These are phyloP conservation scores for Emergomyces africanus DNA, from an alignment of 2,329 filamentous ascomycete species.

Conservation along the genomic window DNA sequence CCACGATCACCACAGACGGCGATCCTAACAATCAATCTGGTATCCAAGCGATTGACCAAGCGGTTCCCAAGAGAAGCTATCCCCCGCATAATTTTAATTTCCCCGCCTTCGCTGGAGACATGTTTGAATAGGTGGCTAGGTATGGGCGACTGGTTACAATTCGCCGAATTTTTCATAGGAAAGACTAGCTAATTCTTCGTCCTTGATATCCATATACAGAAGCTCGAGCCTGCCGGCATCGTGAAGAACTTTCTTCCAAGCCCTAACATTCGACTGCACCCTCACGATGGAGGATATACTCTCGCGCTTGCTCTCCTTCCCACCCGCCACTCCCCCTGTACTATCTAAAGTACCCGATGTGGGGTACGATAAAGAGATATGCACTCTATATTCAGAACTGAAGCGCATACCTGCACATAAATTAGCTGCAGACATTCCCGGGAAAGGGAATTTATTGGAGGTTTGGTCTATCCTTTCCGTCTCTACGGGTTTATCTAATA, in stretches of 20 bases:
- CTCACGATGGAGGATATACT: not conserved
- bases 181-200: not conserved
- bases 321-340: not conserved
- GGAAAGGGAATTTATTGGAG: not conserved
- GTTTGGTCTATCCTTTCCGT: not conserved
- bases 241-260: not conserved
- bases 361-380: constrained; percentile 1
- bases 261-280: too few species aligned
- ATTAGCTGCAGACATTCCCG: not conserved
- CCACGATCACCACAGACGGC: not conserved
- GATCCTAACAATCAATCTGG: not conserved
- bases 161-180: not conserved
- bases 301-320: not conserved
- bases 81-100: not conserved
- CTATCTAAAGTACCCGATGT: not conserved
- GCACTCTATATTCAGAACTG: not conserved
- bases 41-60: not conserved
- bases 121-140: not conserved
- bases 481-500: not conserved
- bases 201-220: not conserved
- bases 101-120: not conserved
- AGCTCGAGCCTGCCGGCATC: not conserved
- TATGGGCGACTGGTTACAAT: not conserved
- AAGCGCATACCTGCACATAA: not conserved
- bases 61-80: not conserved